Evolutionary conservation across 441 rosid genomes (phyloP), one percentile per base, ranked within the genome.

Genomic region (Brassica hybrid): DNA sequence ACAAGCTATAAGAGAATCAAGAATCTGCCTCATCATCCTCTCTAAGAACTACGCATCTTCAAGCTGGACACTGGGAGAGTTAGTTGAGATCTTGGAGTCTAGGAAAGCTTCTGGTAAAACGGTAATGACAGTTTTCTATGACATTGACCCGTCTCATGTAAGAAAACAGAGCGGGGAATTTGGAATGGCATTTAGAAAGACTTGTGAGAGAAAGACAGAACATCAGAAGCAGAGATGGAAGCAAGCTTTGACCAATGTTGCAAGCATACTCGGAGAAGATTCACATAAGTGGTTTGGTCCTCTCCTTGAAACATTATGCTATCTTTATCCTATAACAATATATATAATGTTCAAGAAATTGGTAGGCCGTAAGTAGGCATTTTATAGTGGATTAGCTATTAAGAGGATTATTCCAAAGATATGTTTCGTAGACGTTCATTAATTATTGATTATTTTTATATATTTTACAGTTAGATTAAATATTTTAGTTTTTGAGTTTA

Each of bases 11-110:
- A 50, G 57, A 50, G 57, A 50, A 14, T 50, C 57, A 50, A 50
- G 57, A 50, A 50, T 50, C 57, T 14, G 57, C 19, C 57, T 50
- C 19, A 14, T 50, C 57, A 50, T 50, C 57, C 57, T 50, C 57
- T 50, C 57, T 50, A 50, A 14, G 19, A 50, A 50, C 18, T 50
- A 50, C 57, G 57, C 57, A 2, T 3, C 57, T 2, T 50, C 57
- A 50, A 50, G 19, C 9, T 50, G 57, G 57, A 50, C 57, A 0
- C 0, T 50, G 19, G 19, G 19, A 10, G 57, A 50, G 57, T 50
- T 50, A 50, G 9, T 16, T 50, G 57, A 50, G 57, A 50, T 50
- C 57, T 6, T 50, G 57, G 19, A 50, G 19, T 50, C 19, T 6
- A 50, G 57, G 54, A n/a, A n/a, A n/a, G n/a, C n/a, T n/a, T n/a